Percentiles rank a stretch among this genome's conserved stretches.
Evolutionary conservation across 1,284 basidiomycete species (phyloP).

Genomic region (Melampsora abietis-canadensis): DNA sequence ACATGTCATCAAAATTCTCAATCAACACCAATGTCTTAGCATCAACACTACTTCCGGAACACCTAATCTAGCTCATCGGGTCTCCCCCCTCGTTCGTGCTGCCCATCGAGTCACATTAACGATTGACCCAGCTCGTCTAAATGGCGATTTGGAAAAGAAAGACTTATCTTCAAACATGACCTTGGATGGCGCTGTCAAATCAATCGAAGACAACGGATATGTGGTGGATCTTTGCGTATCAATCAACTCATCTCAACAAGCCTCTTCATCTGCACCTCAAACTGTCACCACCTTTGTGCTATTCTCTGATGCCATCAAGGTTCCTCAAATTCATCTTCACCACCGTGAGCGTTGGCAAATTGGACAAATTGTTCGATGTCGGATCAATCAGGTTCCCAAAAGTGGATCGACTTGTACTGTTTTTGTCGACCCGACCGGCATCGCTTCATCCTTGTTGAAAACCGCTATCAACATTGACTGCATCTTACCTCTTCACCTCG

Average conservation of each 20-base stretch:
- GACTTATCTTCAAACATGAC: slow-evolving; percentile 77
- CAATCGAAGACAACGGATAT: slow-evolving; percentile 92
- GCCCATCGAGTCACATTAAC: slow-evolving; percentile 82
- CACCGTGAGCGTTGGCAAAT: slow-evolving; percentile 47
- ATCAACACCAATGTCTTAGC: slow-evolving; percentile 62
- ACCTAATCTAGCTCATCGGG: slow-evolving; percentile 51
- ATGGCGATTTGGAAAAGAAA: slow-evolving; percentile 70
- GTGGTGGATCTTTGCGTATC: slow-evolving; percentile 77
- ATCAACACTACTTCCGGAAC: slow-evolving; percentile 59
- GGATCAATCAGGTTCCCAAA: slow-evolving; percentile 64
- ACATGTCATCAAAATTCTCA: slow-evolving; percentile 47
- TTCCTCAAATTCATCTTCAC: slow-evolving; percentile 48
- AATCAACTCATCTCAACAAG: slow-evolving; percentile 53
- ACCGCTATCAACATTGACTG: slow-evolving; percentile 30
- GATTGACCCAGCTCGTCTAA: slow-evolving; percentile 78
- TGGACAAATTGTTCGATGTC: slow-evolving; percentile 67
- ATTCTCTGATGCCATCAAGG: slow-evolving; percentile 43
- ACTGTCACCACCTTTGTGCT: slow-evolving; percentile 45
- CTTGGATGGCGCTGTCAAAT: slow-evolving; percentile 72
- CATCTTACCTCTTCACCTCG: slow-evolving; percentile 52
- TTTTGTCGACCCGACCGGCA: slow-evolving; percentile 29
- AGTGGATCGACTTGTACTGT: slow-evolving; percentile 71
- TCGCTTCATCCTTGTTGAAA: slow-evolving; percentile 24
- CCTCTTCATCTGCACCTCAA: slow-evolving; percentile 46
- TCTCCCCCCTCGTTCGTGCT: slow-evolving; percentile 58